These are phyloP conservation scores for Moniliophthora roreri DNA, from an alignment of 1,284 basidiomycete species.

Conservation along the genomic window DNA sequence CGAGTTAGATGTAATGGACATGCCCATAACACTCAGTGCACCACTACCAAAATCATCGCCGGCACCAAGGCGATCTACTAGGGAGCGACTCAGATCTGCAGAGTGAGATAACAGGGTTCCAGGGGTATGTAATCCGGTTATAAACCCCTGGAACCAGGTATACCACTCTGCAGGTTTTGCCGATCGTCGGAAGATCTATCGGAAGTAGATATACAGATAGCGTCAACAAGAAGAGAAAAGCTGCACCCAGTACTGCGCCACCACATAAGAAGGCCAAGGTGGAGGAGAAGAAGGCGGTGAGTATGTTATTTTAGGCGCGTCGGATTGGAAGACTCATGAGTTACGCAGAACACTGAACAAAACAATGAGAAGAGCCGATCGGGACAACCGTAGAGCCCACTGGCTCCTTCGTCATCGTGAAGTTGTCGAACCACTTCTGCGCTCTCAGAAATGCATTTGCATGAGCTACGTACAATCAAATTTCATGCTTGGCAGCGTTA, in stretches of 20 bases:
- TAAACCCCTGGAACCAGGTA: too few species aligned
- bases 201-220: background rate
- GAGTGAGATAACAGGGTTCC: too few species aligned
- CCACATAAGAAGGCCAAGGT: constrained; percentile 32
- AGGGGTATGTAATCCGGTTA: too few species aligned
- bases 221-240: too few species aligned
- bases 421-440: constrained; percentile 25
- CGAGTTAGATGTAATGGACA: background rate
- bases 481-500: too few species aligned
- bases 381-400: constrained; percentile 35
- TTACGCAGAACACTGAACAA: constrained; percentile 32
- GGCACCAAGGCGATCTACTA: background rate
- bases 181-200: background rate
- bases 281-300: constrained; percentile 39
- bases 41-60: background rate
- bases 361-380: constrained; percentile 28
- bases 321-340: background rate
- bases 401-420: constrained; percentile 40
- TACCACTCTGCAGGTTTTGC: too few species aligned
- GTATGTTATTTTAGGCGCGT: constrained; percentile 9
- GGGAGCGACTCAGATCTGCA: background rate
- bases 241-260: background rate
- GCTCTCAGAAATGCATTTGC: too few species aligned
- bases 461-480: too few species aligned
- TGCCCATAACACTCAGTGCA: background rate